A percentile compares a stretch with the other conserved stretches of the same genome.
These are phyloP conservation scores for Mycogone perniciosa DNA, from an alignment of 2,329 filamentous ascomycete species.

Conservation along the genomic window DNA sequence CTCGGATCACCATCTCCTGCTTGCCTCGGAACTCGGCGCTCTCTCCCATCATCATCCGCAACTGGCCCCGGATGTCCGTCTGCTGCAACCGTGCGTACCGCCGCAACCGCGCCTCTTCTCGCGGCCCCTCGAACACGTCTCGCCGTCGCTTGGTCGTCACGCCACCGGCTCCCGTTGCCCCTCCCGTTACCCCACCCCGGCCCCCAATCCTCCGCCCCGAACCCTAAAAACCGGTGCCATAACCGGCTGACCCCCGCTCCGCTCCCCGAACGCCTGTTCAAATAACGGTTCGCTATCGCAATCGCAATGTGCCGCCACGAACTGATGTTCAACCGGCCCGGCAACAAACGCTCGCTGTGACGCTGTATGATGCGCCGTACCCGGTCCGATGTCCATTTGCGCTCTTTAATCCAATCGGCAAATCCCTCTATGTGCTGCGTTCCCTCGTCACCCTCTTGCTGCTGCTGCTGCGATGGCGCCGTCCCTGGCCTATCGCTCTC, in stretches of 20 bases:
- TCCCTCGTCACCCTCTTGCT: too few species aligned
- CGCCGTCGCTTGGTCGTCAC: background rate
- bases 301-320: background rate
- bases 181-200: too few species aligned
- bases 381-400: constrained; percentile 1
- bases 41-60: constrained; percentile 11
- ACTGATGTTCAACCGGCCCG: background rate
- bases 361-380: constrained; percentile 6
- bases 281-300: background rate
- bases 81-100: constrained; percentile 1
- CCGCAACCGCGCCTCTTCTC: background rate
- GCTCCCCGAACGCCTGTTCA: background rate
- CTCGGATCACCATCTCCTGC: constrained; percentile 11
- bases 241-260: constrained; percentile 9
- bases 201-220: constrained; percentile 1
- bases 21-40: constrained; percentile 4
- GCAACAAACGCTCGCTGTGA: constrained; percentile 6
- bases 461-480: too few species aligned
- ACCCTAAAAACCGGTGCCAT: constrained; percentile 14
- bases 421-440: too few species aligned
- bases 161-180: background rate
- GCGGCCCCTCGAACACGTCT: background rate
- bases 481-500: too few species aligned
- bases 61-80: background rate
- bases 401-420: constrained; percentile 1